Base-by-base conservation (phyloP, 1,284 basidiomycete species). In the Puccinia hordei region DNA sequence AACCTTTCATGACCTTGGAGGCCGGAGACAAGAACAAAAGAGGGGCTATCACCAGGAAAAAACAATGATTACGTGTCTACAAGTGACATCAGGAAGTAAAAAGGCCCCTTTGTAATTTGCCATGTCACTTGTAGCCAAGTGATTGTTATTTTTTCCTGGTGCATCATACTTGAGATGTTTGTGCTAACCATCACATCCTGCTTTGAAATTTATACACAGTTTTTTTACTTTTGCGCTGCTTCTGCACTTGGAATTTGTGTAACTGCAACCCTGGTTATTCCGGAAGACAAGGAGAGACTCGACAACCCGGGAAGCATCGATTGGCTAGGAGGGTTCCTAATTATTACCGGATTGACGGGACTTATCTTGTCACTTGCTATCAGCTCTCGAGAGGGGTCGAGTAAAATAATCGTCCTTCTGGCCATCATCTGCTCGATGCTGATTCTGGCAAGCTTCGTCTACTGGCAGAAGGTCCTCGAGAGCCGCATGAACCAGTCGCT, bases 171-270 rank as follows among this genome's bases (percentile, higher is more conserved):
- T 49, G 46, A 17, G 17, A 2, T 49, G 2, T 15, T 49, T 49
- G 6, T 10, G 46, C 46, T 49, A 49, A 49, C 46, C 46, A 49
- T 19, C 46, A 15, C 15, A 49, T 19, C 15, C 46, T 13, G 46
- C 17, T 13, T 9, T 49, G 10, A 49, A 49, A 49, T 8, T 44
- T 10, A 15, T 49, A 19, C 1, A 59, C 46, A 79, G 77, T 79
- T 79, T 55, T 79, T 79, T 30, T 79, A 61, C 59, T 53, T 79
- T 12, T 71, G 55, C n/a, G 12, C 55, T 22, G 77, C 66, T 27
- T 44, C 55, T 17, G 38, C 77, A 17, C n/a, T 30, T 38, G 13
- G n/a, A 3, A 66, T 71, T 10, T 33, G 33, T 13, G 17, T 71
- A 0, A 46, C 71, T 1, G 51, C 55, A 59, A 46, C 65, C 13